phyloP scores from a whole-genome alignment of 306 rosid genomes.

The Trifolium repens region DNA sequence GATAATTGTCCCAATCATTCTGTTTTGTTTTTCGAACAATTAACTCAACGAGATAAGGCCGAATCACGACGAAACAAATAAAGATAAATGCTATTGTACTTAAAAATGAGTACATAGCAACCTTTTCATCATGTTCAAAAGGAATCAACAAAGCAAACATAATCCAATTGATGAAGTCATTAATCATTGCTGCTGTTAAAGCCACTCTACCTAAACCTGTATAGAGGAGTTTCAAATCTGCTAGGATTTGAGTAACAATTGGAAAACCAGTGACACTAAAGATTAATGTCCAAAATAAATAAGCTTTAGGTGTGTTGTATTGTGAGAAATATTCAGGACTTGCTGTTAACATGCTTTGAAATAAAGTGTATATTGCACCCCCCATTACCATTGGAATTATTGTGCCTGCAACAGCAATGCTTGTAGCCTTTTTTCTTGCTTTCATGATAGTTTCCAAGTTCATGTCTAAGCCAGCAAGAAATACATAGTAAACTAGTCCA shows the following conservation, averaged over 20 bases:
- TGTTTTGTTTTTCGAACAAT: not conserved
- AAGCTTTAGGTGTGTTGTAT: not conserved
- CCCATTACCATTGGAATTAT: slow-evolving; percentile 48
- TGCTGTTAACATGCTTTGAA: not conserved
- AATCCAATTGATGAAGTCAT: slow-evolving; percentile 48
- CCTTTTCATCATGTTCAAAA: not conserved
- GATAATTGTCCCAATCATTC: slow-evolving; percentile 39
- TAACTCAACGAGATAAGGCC: slow-evolving; percentile 33
- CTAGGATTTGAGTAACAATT: slow-evolving; percentile 46
- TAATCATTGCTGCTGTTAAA: slow-evolving; percentile 46
- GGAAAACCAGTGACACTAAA: slow-evolving; percentile 52
- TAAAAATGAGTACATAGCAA: not conserved
- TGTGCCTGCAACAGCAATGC: slow-evolving; percentile 41
- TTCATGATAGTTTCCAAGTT: slow-evolving; percentile 39
- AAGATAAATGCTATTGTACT: slow-evolving; percentile 15
- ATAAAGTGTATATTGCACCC: slow-evolving; percentile 4
- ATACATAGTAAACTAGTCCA: slow-evolving; percentile 44
- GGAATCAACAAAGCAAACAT: slow-evolving; percentile 43
- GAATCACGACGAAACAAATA: slow-evolving; percentile 23
- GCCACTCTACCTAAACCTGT: slow-evolving; percentile 48
- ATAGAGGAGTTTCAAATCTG: slow-evolving; percentile 52
- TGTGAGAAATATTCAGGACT: not conserved
- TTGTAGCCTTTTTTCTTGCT: slow-evolving; percentile 42
- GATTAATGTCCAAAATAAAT: slow-evolving; percentile 43
- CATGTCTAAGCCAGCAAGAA: slow-evolving; percentile 55